Evolutionary conservation across 306 rosid species (phyloP), one percentile per base, ranked within the genome.

Genomic region (Prunus dulcis): DNA sequence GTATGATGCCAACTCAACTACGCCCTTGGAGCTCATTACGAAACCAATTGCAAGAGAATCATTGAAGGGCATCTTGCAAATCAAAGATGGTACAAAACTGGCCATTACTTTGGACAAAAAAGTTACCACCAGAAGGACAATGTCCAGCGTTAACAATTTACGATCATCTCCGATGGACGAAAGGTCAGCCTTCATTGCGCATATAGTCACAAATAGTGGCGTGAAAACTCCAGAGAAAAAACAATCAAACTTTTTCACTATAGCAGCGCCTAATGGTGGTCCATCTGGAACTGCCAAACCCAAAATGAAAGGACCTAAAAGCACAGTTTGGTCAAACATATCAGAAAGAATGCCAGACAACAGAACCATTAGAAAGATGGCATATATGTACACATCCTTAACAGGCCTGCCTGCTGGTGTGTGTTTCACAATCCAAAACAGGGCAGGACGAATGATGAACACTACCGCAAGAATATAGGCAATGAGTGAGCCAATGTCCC

Each of bases 231-330:
- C 78, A 1, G 82, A 75, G 17, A 80, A 86, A 20, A 91, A 77
- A 71, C 79, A 69, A 6, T 91, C 93, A 11, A 93, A 76, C 81
- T 82, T 88, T 2, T 51, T 76, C 2, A 78, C 76, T 0, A 93
- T 53, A 3, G 97, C 78, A 1, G 91, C 79, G 18, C 91, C 97
- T 9, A 93, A 57, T 1, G 96, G 96, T 2, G 90, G 96, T 28
- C 95, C 96, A 2, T 74, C 93, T 0, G 96, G 98, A 18, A 86
- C 71, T 7, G 94, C 88, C 84, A 93, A 25, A 11, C 94, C 98
- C 63, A 90, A 30, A 1, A 84, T 3, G 64, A 81, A 91, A 57
- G 91, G 83, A 9, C 90, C 88, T 1, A 85, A 47, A 14, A 83
- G 76, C 12, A 62, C 52, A 18, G 17, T 25, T 13, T 80, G 82